A percentile compares a stretch with the other conserved stretches of the same genome.
These are phyloP conservation scores for Fusarium floridanum DNA, from an alignment of 2,329 filamentous ascomycete genomes.

Conservation along the genomic window DNA sequence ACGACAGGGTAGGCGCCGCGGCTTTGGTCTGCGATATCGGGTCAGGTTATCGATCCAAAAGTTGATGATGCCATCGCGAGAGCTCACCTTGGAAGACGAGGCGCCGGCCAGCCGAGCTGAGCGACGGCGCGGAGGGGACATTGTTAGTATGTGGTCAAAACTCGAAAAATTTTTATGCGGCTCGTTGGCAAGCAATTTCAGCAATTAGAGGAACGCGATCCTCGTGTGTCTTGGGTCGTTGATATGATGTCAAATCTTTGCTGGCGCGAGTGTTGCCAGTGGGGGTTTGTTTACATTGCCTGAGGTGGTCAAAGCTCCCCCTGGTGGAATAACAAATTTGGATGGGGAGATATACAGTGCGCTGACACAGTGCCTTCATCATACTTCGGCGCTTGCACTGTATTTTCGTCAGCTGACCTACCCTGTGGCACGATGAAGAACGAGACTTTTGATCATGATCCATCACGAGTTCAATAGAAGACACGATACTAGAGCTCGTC, in stretches of 20 bases:
- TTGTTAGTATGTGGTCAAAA: conserved; percentile 42
- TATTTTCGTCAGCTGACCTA: conserved; percentile 9
- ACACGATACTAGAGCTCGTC: background rate
- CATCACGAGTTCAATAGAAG: background rate
- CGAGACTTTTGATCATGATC: conserved; percentile 1
- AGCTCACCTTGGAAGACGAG: conserved; percentile 52
- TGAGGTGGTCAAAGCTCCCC: conserved; percentile 45
- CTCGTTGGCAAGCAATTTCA: conserved; percentile 37
- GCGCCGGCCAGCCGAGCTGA: conserved; percentile 59
- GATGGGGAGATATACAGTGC: conserved; percentile 31
- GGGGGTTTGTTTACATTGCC: conserved; percentile 49
- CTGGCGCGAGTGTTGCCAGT: conserved; percentile 43
- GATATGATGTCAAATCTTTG: conserved; percentile 49
- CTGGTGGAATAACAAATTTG: conserved; percentile 31
- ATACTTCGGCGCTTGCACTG: background rate
- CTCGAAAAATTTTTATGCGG: conserved; percentile 23
- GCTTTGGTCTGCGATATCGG: conserved; percentile 46
- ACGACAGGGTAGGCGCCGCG: conserved; percentile 51
- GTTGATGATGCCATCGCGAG: conserved; percentile 26
- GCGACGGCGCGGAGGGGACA: conserved; percentile 59
- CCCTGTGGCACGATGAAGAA: conserved; percentile 9
- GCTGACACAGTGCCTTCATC: rapidly evolving
- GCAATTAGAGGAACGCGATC: conserved; percentile 42
- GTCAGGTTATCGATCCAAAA: conserved; percentile 26
- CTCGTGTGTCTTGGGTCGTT: conserved; percentile 42